These are phyloP conservation scores for Endocarpon pusillum DNA, from an alignment of 495 filamentous ascomycete species.

Conservation along the genomic window DNA sequence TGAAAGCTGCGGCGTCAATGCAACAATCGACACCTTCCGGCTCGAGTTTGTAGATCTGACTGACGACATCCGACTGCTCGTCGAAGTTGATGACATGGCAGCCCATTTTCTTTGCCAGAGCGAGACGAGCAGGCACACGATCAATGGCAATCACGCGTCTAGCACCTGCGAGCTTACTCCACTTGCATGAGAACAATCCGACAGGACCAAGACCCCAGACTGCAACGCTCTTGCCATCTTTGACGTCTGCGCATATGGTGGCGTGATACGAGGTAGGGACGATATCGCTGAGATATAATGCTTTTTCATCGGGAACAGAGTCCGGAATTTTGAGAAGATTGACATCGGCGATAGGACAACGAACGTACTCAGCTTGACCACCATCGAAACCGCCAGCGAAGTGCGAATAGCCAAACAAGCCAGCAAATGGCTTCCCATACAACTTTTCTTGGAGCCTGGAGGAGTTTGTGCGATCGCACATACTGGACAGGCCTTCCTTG, in stretches of 20 bases:
- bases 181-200: conserved; percentile 65
- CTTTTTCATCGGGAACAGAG: conserved; percentile 75
- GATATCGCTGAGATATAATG: conserved; percentile 67
- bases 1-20: conserved; percentile 70
- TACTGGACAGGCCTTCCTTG: conserved; percentile 52
- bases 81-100: conserved; percentile 46
- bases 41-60: conserved; percentile 47
- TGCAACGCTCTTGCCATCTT: conserved; percentile 61
- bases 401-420: conserved; percentile 42
- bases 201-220: conserved; percentile 69
- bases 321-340: conserved; percentile 71
- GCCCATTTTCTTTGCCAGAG: conserved; percentile 43
- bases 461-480: conserved; percentile 64
- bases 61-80: conserved; percentile 39
- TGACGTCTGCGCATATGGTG: conserved; percentile 71
- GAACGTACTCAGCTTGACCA: conserved; percentile 75
- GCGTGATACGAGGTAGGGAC: conserved; percentile 62
- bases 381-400: conserved; percentile 83
- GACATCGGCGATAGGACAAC: conserved; percentile 67
- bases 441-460: conserved; percentile 51
- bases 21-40: conserved; percentile 56
- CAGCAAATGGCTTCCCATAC: conserved; percentile 58
- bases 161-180: conserved; percentile 54
- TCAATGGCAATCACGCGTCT: conserved; percentile 68
- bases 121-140: conserved; percentile 42